Evolutionary conservation across 257 asterid genomes (phyloP).

Genomic region (Solanum dulcamara): DNA sequence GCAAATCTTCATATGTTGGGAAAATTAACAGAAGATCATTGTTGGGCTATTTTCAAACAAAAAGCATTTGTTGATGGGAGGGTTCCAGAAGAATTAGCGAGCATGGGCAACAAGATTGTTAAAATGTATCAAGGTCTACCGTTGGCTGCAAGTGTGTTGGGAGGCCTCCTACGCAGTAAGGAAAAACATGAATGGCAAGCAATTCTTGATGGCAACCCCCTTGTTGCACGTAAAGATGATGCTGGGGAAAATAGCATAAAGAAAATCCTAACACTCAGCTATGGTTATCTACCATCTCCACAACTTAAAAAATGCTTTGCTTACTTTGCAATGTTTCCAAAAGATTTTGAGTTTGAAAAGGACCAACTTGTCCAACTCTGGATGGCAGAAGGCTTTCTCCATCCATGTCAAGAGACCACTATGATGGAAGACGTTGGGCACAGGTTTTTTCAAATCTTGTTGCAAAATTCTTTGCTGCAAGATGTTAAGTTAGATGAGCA

Average conservation of each 20-base stretch:
- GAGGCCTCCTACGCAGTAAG: neutral
- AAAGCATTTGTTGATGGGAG: neutral
- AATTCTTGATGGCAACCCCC: neutral
- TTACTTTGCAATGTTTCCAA: constrained; percentile 12
- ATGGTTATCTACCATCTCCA: neutral
- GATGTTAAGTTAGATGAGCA: neutral
- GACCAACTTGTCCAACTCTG: neutral
- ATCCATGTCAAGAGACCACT: neutral
- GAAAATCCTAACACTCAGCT: neutral
- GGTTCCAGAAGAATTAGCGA: neutral
- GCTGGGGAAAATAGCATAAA: neutral
- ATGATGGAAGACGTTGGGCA: constrained; percentile 11
- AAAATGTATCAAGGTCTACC: neutral
- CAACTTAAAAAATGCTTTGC: neutral
- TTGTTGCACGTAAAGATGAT: neutral
- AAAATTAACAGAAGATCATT: neutral
- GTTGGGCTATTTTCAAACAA: neutral
- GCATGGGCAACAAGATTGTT: neutral
- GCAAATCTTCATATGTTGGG: neutral
- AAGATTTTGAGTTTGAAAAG: constrained; percentile 1
- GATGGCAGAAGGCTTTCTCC: neutral
- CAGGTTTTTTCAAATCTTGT: neutral
- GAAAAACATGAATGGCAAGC: neutral
- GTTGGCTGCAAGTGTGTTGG: neutral
- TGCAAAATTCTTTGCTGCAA: neutral